These are phyloP conservation scores for Tuctoria greenei DNA, from an alignment of 176 grass and related monocot genomes.

Conservation along the genomic window DNA sequence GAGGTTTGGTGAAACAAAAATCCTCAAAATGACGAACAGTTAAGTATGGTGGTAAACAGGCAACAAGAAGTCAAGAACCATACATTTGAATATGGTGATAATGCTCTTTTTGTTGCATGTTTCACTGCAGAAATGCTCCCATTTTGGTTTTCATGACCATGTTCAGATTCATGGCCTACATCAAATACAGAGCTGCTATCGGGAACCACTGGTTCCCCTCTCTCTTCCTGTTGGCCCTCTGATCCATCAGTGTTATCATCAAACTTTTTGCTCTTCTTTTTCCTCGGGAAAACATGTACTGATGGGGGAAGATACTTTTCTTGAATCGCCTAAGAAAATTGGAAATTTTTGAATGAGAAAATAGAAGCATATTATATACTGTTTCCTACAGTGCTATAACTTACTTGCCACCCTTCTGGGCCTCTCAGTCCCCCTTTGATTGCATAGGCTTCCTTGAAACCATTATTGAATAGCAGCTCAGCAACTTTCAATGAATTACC, in stretches of 20 bases:
- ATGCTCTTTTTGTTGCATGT: conserved; percentile 28
- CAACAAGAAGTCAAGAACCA: not conserved
- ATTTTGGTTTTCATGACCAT: conserved; percentile 30
- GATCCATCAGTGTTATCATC: conserved; percentile 35
- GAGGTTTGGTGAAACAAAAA: not conserved
- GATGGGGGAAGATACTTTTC: conserved; percentile 76
- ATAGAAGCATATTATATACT: not conserved
- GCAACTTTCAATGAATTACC: conserved; percentile 85
- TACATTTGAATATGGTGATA: conserved; percentile 72
- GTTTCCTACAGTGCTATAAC: not conserved
- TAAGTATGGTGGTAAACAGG: not conserved
- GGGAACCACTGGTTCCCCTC: conserved; percentile 35
- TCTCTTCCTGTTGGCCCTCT: conserved; percentile 32
- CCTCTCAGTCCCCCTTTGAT: conserved; percentile 83
- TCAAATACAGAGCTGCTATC: conserved; percentile 27
- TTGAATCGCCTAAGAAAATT: conserved; percentile 63
- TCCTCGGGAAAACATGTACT: conserved; percentile 66
- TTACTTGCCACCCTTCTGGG: conserved; percentile 93
- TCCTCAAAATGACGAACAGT: not conserved
- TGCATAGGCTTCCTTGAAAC: conserved; percentile 91
- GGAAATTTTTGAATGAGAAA: not conserved
- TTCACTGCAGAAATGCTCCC: conserved; percentile 34
- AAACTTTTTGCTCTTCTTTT: conserved; percentile 40
- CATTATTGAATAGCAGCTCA: conserved; percentile 78
- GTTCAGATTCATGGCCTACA: conserved; percentile 2